Percentiles rank a stretch among this genome's conserved stretches.
Conservation (phyloP, 139 green algal species). For the Coccomyxa sp. region DNA sequence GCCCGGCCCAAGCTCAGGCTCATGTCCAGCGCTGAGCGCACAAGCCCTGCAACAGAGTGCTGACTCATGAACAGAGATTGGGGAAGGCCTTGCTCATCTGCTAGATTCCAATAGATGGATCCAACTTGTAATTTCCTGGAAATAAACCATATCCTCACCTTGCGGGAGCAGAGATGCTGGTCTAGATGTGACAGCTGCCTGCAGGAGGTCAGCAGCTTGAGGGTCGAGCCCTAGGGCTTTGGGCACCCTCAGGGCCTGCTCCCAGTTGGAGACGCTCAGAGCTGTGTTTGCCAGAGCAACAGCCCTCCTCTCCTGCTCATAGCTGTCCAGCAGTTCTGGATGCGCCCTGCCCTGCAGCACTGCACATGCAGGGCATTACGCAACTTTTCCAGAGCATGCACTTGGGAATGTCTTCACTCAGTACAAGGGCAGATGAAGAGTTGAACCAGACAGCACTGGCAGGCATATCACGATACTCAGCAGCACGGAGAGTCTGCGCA, state of each 20-base stretch:
- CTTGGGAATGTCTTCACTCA: too few species aligned
- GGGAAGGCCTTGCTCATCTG: neutral
- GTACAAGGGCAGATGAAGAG: neutral
- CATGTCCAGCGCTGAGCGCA: conserved; percentile 23
- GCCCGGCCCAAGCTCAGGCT: conserved; percentile 36
- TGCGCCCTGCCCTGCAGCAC: conserved; percentile 11
- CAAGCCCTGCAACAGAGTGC: conserved; percentile 3
- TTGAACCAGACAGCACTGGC: neutral
- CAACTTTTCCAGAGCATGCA: neutral
- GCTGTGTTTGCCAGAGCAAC: conserved; percentile 74
- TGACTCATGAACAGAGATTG: neutral
- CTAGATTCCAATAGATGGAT: too few species aligned
- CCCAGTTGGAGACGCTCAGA: conserved; percentile 88
- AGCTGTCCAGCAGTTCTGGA: conserved; percentile 58
- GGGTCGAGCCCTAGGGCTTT: conserved; percentile 80
- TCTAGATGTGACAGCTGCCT: conserved; percentile 23
- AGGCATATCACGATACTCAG: too few species aligned
- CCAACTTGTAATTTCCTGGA: too few species aligned
- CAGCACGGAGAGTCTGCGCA: too few species aligned
- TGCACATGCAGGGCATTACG: neutral
- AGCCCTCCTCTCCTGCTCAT: conserved; percentile 71
- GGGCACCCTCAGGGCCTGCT: conserved; percentile 75
- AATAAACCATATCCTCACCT: neutral
- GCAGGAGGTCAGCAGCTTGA: conserved; percentile 46
- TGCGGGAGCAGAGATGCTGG: conserved; percentile 12